Percentiles rank a stretch among this genome's conserved stretches.
Conservation (phyloP, 192 early-diverging fungal species). For the Linnemannia elongata region DNA sequence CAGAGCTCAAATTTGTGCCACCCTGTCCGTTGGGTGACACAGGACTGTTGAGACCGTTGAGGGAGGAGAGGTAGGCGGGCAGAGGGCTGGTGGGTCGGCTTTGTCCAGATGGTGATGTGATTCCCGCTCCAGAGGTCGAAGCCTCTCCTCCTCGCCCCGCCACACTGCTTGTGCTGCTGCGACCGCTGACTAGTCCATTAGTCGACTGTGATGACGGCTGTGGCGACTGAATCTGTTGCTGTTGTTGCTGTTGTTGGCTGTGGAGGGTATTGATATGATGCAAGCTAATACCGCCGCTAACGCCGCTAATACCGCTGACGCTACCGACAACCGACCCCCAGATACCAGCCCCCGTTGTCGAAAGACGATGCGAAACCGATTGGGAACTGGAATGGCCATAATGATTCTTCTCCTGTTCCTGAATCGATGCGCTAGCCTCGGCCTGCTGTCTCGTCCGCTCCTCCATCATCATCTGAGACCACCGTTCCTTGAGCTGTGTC, state of each 20-base stretch:
- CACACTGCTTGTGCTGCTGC: constrained; percentile 33
- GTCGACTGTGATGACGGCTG: neutral
- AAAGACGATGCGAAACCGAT: constrained; percentile 46
- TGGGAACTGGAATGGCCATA: constrained; percentile 36
- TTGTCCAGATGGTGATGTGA: neutral
- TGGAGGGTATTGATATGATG: constrained; percentile 36
- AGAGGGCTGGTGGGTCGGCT: constrained; percentile 47
- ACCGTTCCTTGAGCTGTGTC: constrained; percentile 52
- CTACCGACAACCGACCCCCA: constrained; percentile 52
- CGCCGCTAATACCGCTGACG: constrained; percentile 52
- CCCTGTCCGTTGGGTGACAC: constrained; percentile 14
- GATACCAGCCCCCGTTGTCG: constrained; percentile 45
- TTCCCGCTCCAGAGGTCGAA: neutral
- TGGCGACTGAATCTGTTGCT: constrained; percentile 4
- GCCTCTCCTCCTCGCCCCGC: neutral
- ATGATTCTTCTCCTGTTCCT: constrained; percentile 33
- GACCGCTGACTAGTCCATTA: constrained; percentile 21
- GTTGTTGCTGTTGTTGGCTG: constrained; percentile 14
- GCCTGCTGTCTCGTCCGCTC: constrained; percentile 46
- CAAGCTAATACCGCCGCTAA: constrained; percentile 48
- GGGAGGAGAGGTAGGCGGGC: constrained; percentile 31
- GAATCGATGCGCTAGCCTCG: constrained; percentile 45
- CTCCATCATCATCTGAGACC: constrained; percentile 57
- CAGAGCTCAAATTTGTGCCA: neutral
- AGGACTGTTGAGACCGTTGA: constrained; percentile 39